Base-by-base conservation (phyloP, 2,329 filamentous ascomycete species). In the Microascus cirrosus region DNA sequence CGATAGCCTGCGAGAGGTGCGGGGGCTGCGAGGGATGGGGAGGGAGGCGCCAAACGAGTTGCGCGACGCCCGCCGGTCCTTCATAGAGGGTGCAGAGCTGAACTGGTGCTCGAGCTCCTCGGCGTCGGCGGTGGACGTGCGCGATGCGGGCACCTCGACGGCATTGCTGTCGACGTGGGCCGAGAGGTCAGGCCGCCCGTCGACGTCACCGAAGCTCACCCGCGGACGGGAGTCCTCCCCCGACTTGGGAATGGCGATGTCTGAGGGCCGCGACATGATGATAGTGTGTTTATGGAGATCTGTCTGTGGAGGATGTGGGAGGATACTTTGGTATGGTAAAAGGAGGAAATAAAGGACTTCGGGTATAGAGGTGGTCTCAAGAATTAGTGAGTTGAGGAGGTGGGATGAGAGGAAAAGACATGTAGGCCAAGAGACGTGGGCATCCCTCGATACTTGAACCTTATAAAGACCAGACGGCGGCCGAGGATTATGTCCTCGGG, bases 31-130 rank as follows among this genome's bases (percentile, higher is more conserved):
- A 54, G 87, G 87, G 64, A 90, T 90, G 56, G 86, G 87, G 18
- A 90, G 79, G 22, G 85, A 80, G 54, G 84, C 78, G 61, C 87
- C 87, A 67, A 90, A 90, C 20, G 86, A 90, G 79, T 90, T 90
- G 62, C 87, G 82, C 22, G 87, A 90, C 53, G 80, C 78, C 63
- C 86, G 75, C 61, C 86, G 77, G 63, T 87, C 83, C 70, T 77
- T 83, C 75, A 82, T 82, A 8, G 85, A 89, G 18, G 85, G 86
- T 15, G 80, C 75, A 53, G 85, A 73, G 65, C 83, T 87, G 65
- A 90, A 75, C 65, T 81, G 84, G 77, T 90, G 86, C 86, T 90
- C 89, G 71, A 85, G 86, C 63, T 80, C 77, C 52, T 80, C 73
- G 28, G 82, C 82, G 72, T 90, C 84, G 35, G 86, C 84, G 62